A percentile compares a stretch with the other conserved stretches of the same genome.
phyloP scores from a whole-genome alignment of 2,329 filamentous ascomycete species.

The Zasmidium cellare region DNA sequence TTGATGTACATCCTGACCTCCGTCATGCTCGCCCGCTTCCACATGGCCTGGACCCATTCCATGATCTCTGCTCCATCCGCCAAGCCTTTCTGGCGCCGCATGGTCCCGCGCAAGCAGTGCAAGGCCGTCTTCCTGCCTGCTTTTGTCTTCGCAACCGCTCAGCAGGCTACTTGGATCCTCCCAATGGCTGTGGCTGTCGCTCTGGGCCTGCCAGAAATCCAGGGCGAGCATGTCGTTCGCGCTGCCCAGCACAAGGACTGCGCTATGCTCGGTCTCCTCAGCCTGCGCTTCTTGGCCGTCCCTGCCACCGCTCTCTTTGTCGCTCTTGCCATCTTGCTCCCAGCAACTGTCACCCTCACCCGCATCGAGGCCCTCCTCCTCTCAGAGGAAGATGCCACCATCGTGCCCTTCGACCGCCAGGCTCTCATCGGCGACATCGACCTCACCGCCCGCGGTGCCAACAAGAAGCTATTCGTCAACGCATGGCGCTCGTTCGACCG shows the following conservation, averaged over 20 bases:
- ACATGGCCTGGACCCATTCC: conserved; percentile 80
- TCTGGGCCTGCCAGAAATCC: conserved; percentile 44
- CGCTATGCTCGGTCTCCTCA: conserved; percentile 28
- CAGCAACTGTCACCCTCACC: conserved; percentile 72
- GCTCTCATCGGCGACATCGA: conserved; percentile 69
- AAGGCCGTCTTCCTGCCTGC: conserved; percentile 69
- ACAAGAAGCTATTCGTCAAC: conserved; percentile 63
- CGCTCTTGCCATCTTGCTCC: conserved; percentile 71
- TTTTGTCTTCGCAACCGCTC: conserved; percentile 60
- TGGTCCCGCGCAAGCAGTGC: conserved; percentile 67
- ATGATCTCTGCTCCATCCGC: conserved; percentile 71
- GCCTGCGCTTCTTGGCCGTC: conserved; percentile 45
- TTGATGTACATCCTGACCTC: conserved; percentile 59
- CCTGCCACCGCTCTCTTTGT: conserved; percentile 46
- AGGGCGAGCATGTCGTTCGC: conserved; percentile 26
- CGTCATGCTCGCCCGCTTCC: conserved; percentile 65
- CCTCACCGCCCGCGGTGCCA: conserved; percentile 65
- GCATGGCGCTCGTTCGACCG: conserved; percentile 79
- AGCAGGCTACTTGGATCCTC: conserved; percentile 50
- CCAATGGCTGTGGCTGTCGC: conserved; percentile 52
- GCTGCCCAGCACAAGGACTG: conserved; percentile 26
- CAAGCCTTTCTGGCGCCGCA: conserved; percentile 64
- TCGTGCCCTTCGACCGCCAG: conserved; percentile 86
- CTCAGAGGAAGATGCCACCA: conserved; percentile 75
- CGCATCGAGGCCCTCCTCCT: conserved; percentile 87